Conservation (phyloP, 192 early-diverging fungal genomes). For the Gaertneriomyces sp. region DNA sequence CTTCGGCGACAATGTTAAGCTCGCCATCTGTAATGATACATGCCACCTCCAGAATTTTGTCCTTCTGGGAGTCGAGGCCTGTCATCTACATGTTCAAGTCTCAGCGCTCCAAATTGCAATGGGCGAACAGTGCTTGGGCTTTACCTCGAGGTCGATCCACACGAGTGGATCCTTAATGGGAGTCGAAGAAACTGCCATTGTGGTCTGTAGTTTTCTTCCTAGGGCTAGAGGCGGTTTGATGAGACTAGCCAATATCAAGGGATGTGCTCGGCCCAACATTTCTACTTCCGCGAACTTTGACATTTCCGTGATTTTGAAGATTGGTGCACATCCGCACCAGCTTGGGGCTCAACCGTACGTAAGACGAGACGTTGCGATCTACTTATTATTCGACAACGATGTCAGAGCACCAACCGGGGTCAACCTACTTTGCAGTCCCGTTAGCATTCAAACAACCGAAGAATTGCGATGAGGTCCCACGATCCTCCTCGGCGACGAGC, state of each 20-base stretch:
- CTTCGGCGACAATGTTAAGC: slow-evolving; percentile 75
- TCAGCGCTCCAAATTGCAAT: not conserved
- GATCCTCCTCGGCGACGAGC: not conserved
- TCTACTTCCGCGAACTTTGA: too few relatives aligned
- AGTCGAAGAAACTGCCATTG: too few relatives aligned
- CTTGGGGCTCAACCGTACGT: too few relatives aligned
- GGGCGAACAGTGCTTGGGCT: not conserved
- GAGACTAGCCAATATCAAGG: too few relatives aligned
- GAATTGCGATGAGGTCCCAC: not conserved
- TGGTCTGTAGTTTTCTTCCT: too few relatives aligned
- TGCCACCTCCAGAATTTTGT: slow-evolving; percentile 87
- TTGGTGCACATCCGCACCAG: too few relatives aligned
- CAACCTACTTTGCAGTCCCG: slow-evolving; percentile 4
- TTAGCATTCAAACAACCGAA: not conserved
- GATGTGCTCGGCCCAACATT: too few relatives aligned
- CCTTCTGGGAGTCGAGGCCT: slow-evolving; percentile 65
- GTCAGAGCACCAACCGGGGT: not conserved
- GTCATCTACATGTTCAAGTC: slow-evolving; percentile 54
- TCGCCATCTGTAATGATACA: slow-evolving; percentile 82
- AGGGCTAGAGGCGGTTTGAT: too few relatives aligned
- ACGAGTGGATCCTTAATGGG: slow-evolving; percentile 59
- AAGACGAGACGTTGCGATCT: too few relatives aligned
- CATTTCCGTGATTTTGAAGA: too few relatives aligned
- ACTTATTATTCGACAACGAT: too few relatives aligned
- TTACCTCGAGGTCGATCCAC: slow-evolving; percentile 80